Conservation (phyloP, 768 basidiomycete genomes). For the Boletus pseudo-olivaceus region DNA sequence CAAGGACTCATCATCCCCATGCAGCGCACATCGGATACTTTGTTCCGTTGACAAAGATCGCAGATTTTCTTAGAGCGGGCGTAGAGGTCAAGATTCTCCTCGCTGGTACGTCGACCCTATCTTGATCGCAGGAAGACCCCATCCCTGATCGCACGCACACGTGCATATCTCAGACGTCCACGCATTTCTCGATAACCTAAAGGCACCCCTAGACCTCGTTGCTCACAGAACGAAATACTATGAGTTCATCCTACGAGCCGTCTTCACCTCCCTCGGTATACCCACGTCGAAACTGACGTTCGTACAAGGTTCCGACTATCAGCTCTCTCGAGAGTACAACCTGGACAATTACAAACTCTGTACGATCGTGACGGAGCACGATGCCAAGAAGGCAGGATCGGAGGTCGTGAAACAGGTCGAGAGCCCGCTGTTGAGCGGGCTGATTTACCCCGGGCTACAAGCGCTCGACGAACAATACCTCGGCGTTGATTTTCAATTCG, state of each 20-base stretch:
- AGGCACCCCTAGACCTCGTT: constrained; percentile 92
- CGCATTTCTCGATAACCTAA: constrained; percentile 96
- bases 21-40: constrained; percentile 97
- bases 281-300: constrained; percentile 81
- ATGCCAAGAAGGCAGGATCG: constrained; percentile 97
- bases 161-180: constrained; percentile 65
- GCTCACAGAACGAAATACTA: constrained; percentile 89
- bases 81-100: constrained; percentile 83
- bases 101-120: constrained; percentile 49
- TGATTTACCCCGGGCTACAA: constrained; percentile 95
- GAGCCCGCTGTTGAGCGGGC: constrained; percentile 82
- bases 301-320: constrained; percentile 89
- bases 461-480: constrained; percentile 98
- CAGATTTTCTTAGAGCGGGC: constrained; percentile 92
- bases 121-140: not conserved
- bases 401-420: constrained; percentile 99
- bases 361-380: constrained; percentile 91
- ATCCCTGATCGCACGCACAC: not conserved
- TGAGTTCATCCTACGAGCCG: constrained; percentile 70
- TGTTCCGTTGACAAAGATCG: constrained; percentile 90
- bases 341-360: constrained; percentile 92
- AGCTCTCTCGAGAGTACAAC: constrained; percentile 87
- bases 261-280: constrained; percentile 87
- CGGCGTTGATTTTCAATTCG: constrained; percentile 95
- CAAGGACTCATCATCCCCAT: not conserved